Evolutionary conservation across 2,329 filamentous ascomycete genomes (phyloP), one percentile per base, ranked within the genome.

Genomic region (Tothia fuscella): DNA sequence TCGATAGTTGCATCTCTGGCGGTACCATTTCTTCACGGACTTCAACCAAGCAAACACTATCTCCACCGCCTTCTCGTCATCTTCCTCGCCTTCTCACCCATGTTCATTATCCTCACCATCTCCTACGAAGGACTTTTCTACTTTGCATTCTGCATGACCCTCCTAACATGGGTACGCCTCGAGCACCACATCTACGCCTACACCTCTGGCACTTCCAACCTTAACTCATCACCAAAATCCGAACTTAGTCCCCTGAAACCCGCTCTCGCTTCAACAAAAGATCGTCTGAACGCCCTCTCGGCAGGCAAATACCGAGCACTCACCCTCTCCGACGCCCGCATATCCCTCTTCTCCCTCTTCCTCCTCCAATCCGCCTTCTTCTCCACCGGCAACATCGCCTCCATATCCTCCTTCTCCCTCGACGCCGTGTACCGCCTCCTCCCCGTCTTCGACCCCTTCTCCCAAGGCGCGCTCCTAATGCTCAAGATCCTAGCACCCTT

Each of bases 71-170:
- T 98, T 3, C 72, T 88, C 50, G 76, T 93, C 51, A 78, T 95
- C 41, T 98, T 96, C 65, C 70, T 98, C 37, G 83, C 88, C 4
- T 96, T 93, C 57, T 82, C 89, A 0, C 91, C 91, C 0, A 82
- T 82, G 2, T 98, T 96, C 61, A 82, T 98, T 56, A 89, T 98
- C 53, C 75, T 98, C 38, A 93, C 88, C 6, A 95, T 96, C 51
- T 95, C 89, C 1, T 98, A 93, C 63, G 91, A 98, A 61, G 89
- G 89, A 0, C 71, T 98, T 2, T 98, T 98, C 60, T 98, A 96
- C 61, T 76, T 95, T 46, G 78, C 81, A 9, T 98, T 95, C 61
- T 87, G 80, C 54, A 67, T 82, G 41, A 83, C 80, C 17, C 66
- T 98, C 4, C 70, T 94, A 39, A 78, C 80, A 42, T 98, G 91